Conservation (phyloP, 768 basidiomycete species). For the Bullera alba region DNA sequence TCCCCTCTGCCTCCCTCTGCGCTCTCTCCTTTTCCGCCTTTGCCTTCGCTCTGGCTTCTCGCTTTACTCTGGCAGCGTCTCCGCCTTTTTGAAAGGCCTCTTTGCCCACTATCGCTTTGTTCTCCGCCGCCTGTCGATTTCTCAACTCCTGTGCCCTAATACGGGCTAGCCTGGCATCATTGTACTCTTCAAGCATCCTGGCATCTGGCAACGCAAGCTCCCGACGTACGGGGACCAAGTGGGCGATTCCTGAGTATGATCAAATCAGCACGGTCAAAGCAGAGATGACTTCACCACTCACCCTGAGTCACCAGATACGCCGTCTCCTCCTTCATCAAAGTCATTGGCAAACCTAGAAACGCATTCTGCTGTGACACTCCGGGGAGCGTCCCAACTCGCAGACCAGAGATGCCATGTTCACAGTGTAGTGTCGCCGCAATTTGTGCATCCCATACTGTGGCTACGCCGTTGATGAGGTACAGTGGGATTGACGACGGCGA, state of each 20-base stretch:
- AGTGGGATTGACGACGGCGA: constrained; percentile 59
- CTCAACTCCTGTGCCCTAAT: constrained; percentile 45
- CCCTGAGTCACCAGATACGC: constrained; percentile 78
- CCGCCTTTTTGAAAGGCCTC: constrained; percentile 46
- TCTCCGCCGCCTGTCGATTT: constrained; percentile 51
- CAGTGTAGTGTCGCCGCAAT: constrained; percentile 74
- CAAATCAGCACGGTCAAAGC: background rate
- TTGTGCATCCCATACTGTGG: constrained; percentile 82
- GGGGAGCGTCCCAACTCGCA: constrained; percentile 82
- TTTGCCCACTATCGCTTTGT: background rate
- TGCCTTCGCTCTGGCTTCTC: constrained; percentile 51
- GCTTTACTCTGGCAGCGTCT: constrained; percentile 62
- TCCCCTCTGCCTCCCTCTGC: constrained; percentile 3
- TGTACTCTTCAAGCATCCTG: constrained; percentile 47
- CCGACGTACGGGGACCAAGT: constrained; percentile 62
- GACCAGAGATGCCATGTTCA: constrained; percentile 72
- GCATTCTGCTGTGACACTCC: constrained; percentile 93
- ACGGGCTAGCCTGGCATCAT: constrained; percentile 12
- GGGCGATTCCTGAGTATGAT: constrained; percentile 58
- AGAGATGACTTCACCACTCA: constrained; percentile 42
- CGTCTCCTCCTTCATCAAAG: constrained; percentile 85
- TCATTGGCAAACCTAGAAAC: constrained; percentile 85
- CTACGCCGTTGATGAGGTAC: constrained; percentile 68
- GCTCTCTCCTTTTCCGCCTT: constrained; percentile 29
- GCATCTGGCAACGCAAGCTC: constrained; percentile 52